phyloP scores from a whole-genome alignment of 257 asterid species.

The Solanum clarkiae region DNA sequence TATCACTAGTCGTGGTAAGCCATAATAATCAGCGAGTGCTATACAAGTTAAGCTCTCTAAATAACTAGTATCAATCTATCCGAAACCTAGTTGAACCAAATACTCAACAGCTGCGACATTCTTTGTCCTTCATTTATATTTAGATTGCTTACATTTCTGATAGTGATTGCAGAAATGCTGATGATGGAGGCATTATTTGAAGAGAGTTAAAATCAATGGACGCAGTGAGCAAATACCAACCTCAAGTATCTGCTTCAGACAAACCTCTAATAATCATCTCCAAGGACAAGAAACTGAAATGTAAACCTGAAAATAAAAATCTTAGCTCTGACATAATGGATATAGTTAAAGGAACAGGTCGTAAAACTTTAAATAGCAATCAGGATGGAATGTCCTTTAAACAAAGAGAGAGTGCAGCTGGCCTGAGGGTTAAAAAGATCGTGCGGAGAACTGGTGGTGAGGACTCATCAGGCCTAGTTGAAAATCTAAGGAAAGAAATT shows the following conservation, averaged over 20 bases:
- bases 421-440: constrained; percentile 88
- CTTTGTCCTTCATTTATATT: not conserved
- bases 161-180: constrained; percentile 32
- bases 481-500: constrained; percentile 71
- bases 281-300: constrained; percentile 19
- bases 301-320: constrained; percentile 20
- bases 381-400: constrained; percentile 17
- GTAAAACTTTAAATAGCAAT: constrained; percentile 23
- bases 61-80: not conserved
- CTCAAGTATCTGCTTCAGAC: constrained; percentile 21
- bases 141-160: not conserved
- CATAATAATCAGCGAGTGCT: not conserved
- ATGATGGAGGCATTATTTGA: constrained; percentile 29
- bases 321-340: constrained; percentile 42
- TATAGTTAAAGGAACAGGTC: constrained; percentile 56
- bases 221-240: constrained; percentile 18
- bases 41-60: not conserved
- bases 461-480: constrained; percentile 57
- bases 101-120: not conserved
- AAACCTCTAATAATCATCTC: not conserved
- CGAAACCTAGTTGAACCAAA: not conserved
- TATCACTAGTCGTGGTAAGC: not conserved
- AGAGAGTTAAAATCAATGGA: constrained; percentile 50
- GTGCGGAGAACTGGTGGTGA: constrained; percentile 64
- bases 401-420: constrained; percentile 46